Percentiles rank a stretch among this genome's conserved stretches.
phyloP scores from a whole-genome alignment of 805 yeast species.

The Pichia insulana region DNA sequence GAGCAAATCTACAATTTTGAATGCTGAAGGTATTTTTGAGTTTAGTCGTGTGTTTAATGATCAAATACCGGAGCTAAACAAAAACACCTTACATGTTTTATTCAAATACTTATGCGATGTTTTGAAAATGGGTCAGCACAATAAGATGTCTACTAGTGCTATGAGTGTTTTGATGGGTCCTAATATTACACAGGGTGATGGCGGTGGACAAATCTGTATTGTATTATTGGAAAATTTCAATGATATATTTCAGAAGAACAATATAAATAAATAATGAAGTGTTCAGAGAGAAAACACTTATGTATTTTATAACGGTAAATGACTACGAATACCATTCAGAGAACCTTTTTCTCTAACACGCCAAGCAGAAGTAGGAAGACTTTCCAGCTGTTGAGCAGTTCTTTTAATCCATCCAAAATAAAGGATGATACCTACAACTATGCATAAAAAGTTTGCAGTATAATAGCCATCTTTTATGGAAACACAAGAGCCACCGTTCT shows the following conservation, averaged over 20 bases:
- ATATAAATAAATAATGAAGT: background rate
- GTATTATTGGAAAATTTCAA: slow-evolving; percentile 22
- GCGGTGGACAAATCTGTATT: slow-evolving; percentile 27
- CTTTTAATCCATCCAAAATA: slow-evolving; percentile 58
- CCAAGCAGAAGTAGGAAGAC: slow-evolving; percentile 71
- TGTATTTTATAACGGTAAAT: slow-evolving; percentile 4
- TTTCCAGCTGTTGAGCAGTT: slow-evolving; percentile 58
- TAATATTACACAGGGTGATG: slow-evolving; percentile 27
- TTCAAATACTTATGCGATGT: slow-evolving; percentile 62
- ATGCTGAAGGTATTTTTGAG: background rate
- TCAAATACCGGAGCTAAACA: slow-evolving; percentile 46
- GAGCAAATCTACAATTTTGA: background rate
- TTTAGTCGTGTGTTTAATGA: slow-evolving; percentile 26
- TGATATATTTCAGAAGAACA: slow-evolving; percentile 18
- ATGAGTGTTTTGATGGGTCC: slow-evolving; percentile 32
- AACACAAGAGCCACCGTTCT: slow-evolving; percentile 46
- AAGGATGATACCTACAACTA: slow-evolving; percentile 52
- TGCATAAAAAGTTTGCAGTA: slow-evolving; percentile 65
- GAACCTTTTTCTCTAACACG: slow-evolving; percentile 33
- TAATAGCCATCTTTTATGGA: slow-evolving; percentile 75
- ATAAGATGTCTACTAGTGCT: slow-evolving; percentile 81
- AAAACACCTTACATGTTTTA: slow-evolving; percentile 53
- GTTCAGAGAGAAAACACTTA: background rate
- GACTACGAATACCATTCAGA: slow-evolving; percentile 8
- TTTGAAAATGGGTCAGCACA: slow-evolving; percentile 47